A percentile compares a stretch with the other conserved stretches of the same genome.
Conservation (phyloP, 495 filamentous ascomycete genomes). For the Penicillium psychrofluorescens region DNA sequence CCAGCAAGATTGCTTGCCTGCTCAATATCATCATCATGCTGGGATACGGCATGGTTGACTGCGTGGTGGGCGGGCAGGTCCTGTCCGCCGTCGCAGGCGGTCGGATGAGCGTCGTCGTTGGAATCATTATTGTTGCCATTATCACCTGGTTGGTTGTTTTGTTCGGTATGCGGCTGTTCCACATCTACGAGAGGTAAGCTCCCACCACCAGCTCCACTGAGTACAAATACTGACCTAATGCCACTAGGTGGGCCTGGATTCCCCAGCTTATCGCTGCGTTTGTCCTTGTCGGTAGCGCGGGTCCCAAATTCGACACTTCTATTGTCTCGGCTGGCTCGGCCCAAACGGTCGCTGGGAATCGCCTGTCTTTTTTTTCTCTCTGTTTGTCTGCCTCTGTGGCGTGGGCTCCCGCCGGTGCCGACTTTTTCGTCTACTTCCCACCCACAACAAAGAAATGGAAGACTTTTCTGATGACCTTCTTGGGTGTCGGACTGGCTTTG, state of each 20-base stretch:
- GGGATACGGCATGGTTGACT: constrained; percentile 64
- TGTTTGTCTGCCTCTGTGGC: constrained; percentile 58
- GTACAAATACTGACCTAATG: neutral
- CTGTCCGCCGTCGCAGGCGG: constrained; percentile 60
- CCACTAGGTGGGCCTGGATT: constrained; percentile 54
- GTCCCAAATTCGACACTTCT: constrained; percentile 52
- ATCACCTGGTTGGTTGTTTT: constrained; percentile 62
- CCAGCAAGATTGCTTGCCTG: constrained; percentile 63
- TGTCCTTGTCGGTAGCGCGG: constrained; percentile 61
- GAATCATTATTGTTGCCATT: constrained; percentile 61
- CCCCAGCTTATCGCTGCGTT: constrained; percentile 58
- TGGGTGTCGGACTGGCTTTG: constrained; percentile 48
- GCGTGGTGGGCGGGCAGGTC: constrained; percentile 67
- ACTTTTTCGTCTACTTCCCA: constrained; percentile 63
- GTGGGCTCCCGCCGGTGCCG: constrained; percentile 49
- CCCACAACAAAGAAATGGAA: constrained; percentile 34
- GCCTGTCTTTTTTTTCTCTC: constrained; percentile 62
- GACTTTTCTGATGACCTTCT: constrained; percentile 29
- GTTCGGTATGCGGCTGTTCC: constrained; percentile 67
- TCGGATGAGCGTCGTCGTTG: constrained; percentile 59
- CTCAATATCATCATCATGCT: constrained; percentile 68
- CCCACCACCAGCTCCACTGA: neutral
- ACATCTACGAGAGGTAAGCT: constrained; percentile 60
- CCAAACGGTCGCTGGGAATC: constrained; percentile 49
- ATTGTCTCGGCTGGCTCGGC: constrained; percentile 41